These are phyloP conservation scores for Hordeum marinum DNA, from an alignment of 176 grass and related monocot genomes.

Conservation along the genomic window DNA sequence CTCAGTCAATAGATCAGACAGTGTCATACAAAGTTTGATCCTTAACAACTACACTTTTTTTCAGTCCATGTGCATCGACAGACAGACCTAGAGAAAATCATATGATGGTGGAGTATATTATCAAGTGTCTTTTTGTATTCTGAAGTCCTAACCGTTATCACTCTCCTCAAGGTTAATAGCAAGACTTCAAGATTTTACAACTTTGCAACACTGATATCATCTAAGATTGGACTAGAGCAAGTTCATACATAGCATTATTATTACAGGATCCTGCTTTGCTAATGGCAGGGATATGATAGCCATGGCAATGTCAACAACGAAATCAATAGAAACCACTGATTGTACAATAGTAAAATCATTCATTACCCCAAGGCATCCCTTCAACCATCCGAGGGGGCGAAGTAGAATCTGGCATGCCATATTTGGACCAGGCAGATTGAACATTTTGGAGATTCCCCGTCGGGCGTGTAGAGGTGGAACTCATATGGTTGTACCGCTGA, in stretches of 20 bases:
- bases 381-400: conserved; percentile 44
- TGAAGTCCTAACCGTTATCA: background rate
- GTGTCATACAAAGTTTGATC: background rate
- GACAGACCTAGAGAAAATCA: background rate
- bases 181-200: background rate
- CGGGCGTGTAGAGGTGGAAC: conserved; percentile 40
- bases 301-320: background rate
- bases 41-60: background rate
- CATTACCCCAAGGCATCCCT: conserved; percentile 68
- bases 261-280: background rate
- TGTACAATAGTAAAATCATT: conserved; percentile 32
- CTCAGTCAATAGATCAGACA: background rate
- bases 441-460: conserved; percentile 46
- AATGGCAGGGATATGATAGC: background rate
- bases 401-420: conserved; percentile 52
- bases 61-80: background rate
- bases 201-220: background rate
- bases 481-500: conserved; percentile 55
- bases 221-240: background rate
- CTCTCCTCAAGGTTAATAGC: conserved; percentile 5
- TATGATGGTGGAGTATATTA: conserved; percentile 14
- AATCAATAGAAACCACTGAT: conserved; percentile 9
- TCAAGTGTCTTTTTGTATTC: background rate
- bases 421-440: conserved; percentile 42
- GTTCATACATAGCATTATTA: background rate